Evolutionary conservation across 768 basidiomycete genomes (phyloP).

Genomic region (Mycena galopus): DNA sequence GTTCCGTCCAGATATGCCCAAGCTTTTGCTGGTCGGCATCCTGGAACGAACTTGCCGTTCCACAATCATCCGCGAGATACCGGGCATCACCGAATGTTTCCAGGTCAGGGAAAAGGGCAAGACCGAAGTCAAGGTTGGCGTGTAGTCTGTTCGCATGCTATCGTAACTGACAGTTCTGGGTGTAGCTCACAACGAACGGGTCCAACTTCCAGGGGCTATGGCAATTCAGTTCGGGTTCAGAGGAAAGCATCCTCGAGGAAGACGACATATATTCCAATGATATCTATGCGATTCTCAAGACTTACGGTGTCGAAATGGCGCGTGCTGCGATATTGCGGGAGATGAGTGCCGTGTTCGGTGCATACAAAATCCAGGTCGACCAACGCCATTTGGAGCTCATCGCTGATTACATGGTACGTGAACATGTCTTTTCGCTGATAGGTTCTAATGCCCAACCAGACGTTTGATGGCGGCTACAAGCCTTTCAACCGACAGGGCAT

Average conservation of each 20-base stretch:
- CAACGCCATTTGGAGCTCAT: conserved; percentile 94
- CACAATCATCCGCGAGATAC: conserved; percentile 91
- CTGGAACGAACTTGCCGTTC: conserved; percentile 89
- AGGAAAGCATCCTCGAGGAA: conserved; percentile 76
- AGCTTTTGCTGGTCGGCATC: conserved; percentile 93
- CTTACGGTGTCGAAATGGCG: conserved; percentile 98
- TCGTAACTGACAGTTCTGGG: conserved; percentile 23
- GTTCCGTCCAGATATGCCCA: conserved; percentile 92
- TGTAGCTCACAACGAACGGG: conserved; percentile 88
- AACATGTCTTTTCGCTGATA: not conserved
- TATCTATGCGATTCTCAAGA: conserved; percentile 89
- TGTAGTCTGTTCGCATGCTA: conserved; percentile 10
- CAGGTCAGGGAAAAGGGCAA: conserved; percentile 72
- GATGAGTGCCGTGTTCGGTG: conserved; percentile 91
- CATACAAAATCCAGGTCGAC: conserved; percentile 96
- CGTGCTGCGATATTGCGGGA: conserved; percentile 91
- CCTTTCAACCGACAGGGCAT: conserved; percentile 98
- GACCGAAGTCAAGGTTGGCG: conserved; percentile 62
- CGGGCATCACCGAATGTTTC: conserved; percentile 91
- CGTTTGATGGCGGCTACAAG: conserved; percentile 97
- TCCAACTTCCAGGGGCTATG: conserved; percentile 94
- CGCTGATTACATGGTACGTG: conserved; percentile 97
- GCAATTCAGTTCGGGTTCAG: conserved; percentile 70
- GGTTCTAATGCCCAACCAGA: conserved; percentile 62
- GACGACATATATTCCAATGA: conserved; percentile 94